These are phyloP conservation scores for Suillus subaureus DNA, from an alignment of 768 basidiomycete genomes.

Conservation along the genomic window DNA sequence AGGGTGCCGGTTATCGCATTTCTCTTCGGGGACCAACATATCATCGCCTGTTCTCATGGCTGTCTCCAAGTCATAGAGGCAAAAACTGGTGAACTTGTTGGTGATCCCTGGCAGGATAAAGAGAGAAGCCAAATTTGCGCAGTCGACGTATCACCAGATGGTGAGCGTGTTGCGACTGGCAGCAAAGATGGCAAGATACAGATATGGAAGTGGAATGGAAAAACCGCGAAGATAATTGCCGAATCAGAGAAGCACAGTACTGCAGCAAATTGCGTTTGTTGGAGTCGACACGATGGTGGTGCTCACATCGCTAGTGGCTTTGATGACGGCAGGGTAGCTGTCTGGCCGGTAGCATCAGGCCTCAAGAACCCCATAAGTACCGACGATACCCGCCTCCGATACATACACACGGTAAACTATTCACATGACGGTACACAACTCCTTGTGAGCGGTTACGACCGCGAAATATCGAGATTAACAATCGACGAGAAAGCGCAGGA, in stretches of 20 bases:
- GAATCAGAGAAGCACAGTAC: background rate
- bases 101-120: background rate
- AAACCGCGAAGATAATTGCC: background rate
- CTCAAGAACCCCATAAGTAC: background rate
- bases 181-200: background rate
- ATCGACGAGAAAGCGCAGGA: background rate
- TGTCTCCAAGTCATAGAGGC: background rate
- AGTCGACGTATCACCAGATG: background rate
- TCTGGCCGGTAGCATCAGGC: background rate
- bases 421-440: constrained; percentile 1
- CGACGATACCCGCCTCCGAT: background rate
- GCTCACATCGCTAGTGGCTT: background rate
- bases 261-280: background rate
- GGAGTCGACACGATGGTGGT: background rate
- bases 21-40: background rate
- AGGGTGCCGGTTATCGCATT: background rate
- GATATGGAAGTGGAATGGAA: background rate
- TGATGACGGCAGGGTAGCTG: background rate
- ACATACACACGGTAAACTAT: background rate
- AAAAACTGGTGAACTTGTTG: background rate
- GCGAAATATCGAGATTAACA: background rate
- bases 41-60: background rate
- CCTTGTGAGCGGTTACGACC: constrained; percentile 1
- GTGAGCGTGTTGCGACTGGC: background rate
- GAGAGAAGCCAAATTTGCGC: background rate